Base-by-base conservation (phyloP, 164 flowering plant genomes). In the Dillenia suffruticosa region DNA sequence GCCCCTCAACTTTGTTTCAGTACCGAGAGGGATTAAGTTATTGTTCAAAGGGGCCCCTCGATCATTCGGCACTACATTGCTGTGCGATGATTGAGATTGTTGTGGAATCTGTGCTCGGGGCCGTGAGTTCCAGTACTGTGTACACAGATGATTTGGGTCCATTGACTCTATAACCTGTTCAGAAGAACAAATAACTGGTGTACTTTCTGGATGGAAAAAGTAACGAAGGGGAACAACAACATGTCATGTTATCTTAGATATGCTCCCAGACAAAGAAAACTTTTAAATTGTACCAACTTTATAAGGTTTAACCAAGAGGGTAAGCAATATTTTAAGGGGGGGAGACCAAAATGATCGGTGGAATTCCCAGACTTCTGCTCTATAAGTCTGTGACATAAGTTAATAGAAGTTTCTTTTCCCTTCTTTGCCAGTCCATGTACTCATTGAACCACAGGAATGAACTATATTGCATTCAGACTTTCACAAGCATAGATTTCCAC, bases 61-160 rank as follows among this genome's bases (percentile, higher is more conserved):
- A 55, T 59, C 47, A 43, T 43, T 66, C 14, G 12, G 51, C 13
- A 61, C 73, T 17, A 68, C 76, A 52, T 56, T 44, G 8, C 44
- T 53, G 40, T 49, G 19, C 62, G 40, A 57, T n/a, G 71, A 44
- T 26, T 62, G 72, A 45, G 72, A 59, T 56, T 66, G 62, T 54
- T 69, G 67, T 12, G 74, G 65, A 46, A 57, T 63, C 58, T 74
- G 84, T 50, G 67, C 65, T 24, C 65, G 78, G 48, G 87, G 84
- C 54, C 84, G 80, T 40, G 84, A 83, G 57, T 78, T 80, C 97
- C 97, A 89, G 67, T 89, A 91, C 61, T 87, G 88, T 0, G 54
- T 62, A 55, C 92, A 85, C 14, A 83, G 76, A 52, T 82, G 85
- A 68, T 73, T 78, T 19, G 54, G 60, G 67, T 91, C 96, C 79